Base-by-base conservation (phyloP, 2,329 filamentous ascomycete genomes). In the Aspergillus uvarum region DNA sequence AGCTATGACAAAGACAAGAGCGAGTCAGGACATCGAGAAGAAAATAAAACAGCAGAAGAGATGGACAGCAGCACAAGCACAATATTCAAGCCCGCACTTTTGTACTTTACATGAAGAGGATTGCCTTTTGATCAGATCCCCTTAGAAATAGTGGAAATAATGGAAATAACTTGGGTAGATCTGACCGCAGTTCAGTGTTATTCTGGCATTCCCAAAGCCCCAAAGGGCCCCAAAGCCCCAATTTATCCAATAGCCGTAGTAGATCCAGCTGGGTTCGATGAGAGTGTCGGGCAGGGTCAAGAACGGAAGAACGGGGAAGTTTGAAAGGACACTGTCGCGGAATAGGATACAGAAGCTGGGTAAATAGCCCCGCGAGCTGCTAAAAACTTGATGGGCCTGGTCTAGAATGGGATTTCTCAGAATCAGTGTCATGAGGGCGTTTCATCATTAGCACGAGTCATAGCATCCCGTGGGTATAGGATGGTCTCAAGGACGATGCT, bases 101-200 rank as follows among this genome's bases (percentile, higher is more conserved):
- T 73, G 63, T 74, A 74, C 68, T 74, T 69, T 74, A 74, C 69
- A 74, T 57, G 58, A 58, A 19, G 38, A 16, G 16, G 6, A 44
- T 44, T 44, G 6, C 38, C 14, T 19, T 2, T 44, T 16, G 16
- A 19, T 19, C 6, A 19, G 14, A 16, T 7, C n/a, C 5, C 32
- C 21, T 4, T 49, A 21, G 29, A 31, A 53, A 53, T 58, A n/a
- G 22, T 14, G 26, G 24, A 32, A 22, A 35, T 21, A 47, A 16
- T 14, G 19, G 24, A 32, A n/a, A 35, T 21, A 47, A 16, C 21
- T 8, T 44, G 29, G 19, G 10, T 35, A 35, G 32, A 35, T 35
- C 38, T 16, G 38, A 44, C 5, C 38, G 16, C 14, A 44, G 2
- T 19, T 19, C 14, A 44, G 38, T 16, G n/a, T n/a, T 12, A 19